Base-by-base conservation (phyloP, 2,329 filamentous ascomycete genomes). In the Alternaria incomplexa region DNA sequence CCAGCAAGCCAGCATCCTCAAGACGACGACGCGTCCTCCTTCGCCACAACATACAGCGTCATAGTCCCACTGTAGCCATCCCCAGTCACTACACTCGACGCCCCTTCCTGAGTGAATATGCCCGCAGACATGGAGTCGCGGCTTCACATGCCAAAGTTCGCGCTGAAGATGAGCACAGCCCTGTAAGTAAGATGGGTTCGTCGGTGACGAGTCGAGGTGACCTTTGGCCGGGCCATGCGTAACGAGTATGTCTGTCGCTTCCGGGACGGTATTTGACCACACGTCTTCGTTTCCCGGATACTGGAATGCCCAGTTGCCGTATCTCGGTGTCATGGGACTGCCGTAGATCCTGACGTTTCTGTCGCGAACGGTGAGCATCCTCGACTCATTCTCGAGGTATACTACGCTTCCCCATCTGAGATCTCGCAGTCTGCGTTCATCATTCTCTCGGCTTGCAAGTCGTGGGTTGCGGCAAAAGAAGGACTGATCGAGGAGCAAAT, bases 51-150 rank as follows among this genome's bases (percentile, higher is more conserved):
- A 48, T 2, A 58, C 82, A 10, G 82, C 81, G 80, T 95, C 92
- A 79, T 92, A 93, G 2, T 85, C 85, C 28, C 78, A 80, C 79
- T 95, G 91, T 62, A 87, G 85, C 36, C 87, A 85, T 76, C 93
- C 91, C 84, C 90, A 96, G 77, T 87, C 89, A 9, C 90, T 84
- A 0, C 86, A 76, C 72, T 93, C 89, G 26, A 82, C 83, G 7
- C 92, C 93, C 51, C 89, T 85, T 13, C 87, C 91, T 65, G 85
- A 89, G 81, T 96, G 93, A n/a, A 93, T 85, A 77, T 97, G 93
- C 1, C 92, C 93, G 74, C 93, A 96, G 57, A 96, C 86, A 76
- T 95, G 91, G 6, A 96, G 82, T 22, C 83, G 83, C 0, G 93
- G 93, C 46, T 62, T 67, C 15, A 92, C 87, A 32, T 90, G 87